Evolutionary conservation across 225 moss, liverwort and hornwort species (phyloP).

Genomic region (Antitrichia curtipendula): DNA sequence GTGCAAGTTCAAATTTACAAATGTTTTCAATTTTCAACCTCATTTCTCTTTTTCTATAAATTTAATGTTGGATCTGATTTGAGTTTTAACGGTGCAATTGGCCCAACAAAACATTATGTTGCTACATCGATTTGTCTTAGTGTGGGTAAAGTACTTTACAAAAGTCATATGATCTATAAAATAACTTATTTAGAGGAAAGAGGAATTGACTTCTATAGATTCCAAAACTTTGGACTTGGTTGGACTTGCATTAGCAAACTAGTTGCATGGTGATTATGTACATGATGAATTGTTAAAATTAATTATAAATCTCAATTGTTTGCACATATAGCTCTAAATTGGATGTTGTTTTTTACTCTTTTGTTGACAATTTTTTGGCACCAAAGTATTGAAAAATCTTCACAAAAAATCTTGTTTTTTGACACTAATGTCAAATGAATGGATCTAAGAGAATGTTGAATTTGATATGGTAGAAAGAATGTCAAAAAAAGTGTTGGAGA

Average conservation of each 20-base stretch:
- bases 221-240: neutral
- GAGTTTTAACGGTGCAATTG: neutral
- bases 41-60: neutral
- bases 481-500: fast-evolving
- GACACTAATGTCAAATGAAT: neutral
- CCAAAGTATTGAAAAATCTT: neutral
- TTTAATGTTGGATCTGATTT: neutral
- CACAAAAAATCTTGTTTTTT: neutral
- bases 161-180: neutral
- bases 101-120: neutral
- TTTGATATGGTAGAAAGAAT: neutral
- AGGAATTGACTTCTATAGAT: neutral
- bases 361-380: fast-evolving
- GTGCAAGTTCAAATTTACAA: neutral
- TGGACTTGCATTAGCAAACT: neutral
- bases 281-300: neutral
- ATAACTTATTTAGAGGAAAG: neutral
- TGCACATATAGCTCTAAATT: too few relatives aligned
- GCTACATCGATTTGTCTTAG: neutral
- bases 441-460: too few relatives aligned
- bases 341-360: fast-evolving
- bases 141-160: neutral
- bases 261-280: neutral
- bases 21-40: neutral
- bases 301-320: too few relatives aligned